A percentile compares a stretch with the other conserved stretches of the same genome.
phyloP scores from a whole-genome alignment of 2,329 filamentous ascomycete genomes.

The Fusarium tricinctum region DNA sequence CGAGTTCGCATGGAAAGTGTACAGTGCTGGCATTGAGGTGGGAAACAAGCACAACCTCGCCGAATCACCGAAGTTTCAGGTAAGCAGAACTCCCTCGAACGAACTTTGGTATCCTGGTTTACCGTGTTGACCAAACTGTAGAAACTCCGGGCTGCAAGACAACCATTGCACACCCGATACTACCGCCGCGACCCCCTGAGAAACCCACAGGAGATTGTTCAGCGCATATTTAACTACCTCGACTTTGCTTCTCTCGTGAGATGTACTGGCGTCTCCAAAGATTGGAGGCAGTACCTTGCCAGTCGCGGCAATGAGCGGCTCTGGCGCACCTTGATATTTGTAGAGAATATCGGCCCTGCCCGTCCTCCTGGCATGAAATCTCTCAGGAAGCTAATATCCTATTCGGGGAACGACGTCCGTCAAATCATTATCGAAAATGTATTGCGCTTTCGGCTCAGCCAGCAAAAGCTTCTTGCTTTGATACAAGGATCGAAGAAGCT shows the following conservation, averaged over 20 bases:
- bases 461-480: constrained; percentile 50
- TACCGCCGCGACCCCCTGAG: constrained; percentile 54
- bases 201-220: constrained; percentile 56
- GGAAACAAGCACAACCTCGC: constrained; percentile 48
- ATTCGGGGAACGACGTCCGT: constrained; percentile 52
- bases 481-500: constrained; percentile 48
- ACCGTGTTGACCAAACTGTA: constrained; percentile 34
- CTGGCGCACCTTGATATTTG: constrained; percentile 54
- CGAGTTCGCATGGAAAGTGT: constrained; percentile 58
- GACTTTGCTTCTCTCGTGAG: constrained; percentile 53
- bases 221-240: constrained; percentile 54
- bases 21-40: constrained; percentile 57
- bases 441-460: constrained; percentile 49
- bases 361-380: constrained; percentile 44
- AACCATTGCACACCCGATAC: constrained; percentile 54
- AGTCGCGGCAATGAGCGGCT: constrained; percentile 49
- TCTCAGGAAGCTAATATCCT: constrained; percentile 51
- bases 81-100: constrained; percentile 20
- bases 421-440: constrained; percentile 49
- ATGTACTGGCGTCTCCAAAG: constrained; percentile 54
- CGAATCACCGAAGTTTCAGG: constrained; percentile 54
- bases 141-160: constrained; percentile 55
- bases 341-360: constrained; percentile 35
- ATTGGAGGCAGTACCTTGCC: constrained; percentile 52
- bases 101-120: not conserved